Evolutionary conservation across 2,329 filamentous ascomycete species (phyloP).

Genomic region (Apiospora phragmitis): DNA sequence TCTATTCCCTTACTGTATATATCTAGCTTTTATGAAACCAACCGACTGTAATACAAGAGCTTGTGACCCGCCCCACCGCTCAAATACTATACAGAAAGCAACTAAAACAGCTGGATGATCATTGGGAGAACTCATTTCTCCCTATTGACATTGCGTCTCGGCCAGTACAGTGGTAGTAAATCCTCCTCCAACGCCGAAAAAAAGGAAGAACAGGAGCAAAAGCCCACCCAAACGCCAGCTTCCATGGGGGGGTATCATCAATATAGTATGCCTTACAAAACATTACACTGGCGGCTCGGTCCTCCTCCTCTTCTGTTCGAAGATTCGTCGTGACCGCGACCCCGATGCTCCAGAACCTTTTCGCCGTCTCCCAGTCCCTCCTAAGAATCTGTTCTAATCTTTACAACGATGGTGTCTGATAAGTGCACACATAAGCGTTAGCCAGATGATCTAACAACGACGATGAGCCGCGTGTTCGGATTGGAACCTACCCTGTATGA

Average conservation of each 20-base stretch:
- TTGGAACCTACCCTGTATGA: background rate
- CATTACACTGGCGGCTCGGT: background rate
- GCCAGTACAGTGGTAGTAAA: background rate
- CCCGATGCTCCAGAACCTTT: background rate
- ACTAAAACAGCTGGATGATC: background rate
- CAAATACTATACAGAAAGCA: background rate
- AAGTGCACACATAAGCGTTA: background rate
- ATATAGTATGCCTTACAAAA: background rate
- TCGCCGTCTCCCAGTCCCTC: background rate
- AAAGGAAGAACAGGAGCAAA: background rate
- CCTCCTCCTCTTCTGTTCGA: background rate
- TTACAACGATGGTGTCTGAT: background rate
- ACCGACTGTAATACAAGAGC: background rate
- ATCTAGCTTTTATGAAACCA: slow-evolving; percentile 6
- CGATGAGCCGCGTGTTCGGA: background rate
- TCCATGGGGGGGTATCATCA: background rate
- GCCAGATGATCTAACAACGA: background rate
- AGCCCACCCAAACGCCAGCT: background rate
- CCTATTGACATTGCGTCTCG: background rate
- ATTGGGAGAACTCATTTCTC: background rate
- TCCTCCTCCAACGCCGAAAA: background rate
- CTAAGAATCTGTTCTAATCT: background rate
- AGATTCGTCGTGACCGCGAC: background rate
- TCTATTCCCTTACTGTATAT: background rate
- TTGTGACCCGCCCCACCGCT: background rate